A percentile compares a stretch with the other conserved stretches of the same genome.
Conservation (phyloP, 2,329 filamentous ascomycete genomes). For the Aspergillus tubingensis region DNA sequence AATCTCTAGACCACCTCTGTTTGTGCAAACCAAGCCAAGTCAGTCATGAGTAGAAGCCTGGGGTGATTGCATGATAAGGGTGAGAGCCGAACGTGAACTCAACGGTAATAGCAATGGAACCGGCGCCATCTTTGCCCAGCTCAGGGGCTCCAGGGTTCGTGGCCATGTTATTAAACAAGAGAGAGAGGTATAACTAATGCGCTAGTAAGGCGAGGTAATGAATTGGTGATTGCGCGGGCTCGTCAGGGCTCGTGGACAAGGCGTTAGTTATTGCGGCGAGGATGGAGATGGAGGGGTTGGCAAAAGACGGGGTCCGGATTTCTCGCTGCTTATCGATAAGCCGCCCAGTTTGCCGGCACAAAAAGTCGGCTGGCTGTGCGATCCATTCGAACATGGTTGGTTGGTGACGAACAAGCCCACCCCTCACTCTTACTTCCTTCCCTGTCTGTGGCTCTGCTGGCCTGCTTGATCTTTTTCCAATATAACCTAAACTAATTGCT, state of each 20-base stretch:
- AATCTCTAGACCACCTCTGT: conserved; percentile 87
- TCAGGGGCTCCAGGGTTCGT: conserved; percentile 8
- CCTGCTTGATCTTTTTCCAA: background rate
- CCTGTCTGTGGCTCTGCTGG: background rate
- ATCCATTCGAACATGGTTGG: background rate
- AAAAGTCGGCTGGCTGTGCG: conserved; percentile 21
- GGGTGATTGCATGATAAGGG: background rate
- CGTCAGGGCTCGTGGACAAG: background rate
- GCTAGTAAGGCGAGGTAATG: background rate
- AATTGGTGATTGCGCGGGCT: too few relatives aligned
- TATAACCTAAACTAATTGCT: background rate
- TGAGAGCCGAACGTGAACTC: conserved; percentile 67
- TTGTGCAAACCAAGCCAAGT: conserved; percentile 9
- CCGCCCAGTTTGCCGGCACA: conserved; percentile 25
- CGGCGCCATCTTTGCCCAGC: conserved; percentile 11
- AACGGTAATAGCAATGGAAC: conserved; percentile 62
- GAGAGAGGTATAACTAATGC: background rate
- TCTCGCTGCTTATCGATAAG: conserved; percentile 43
- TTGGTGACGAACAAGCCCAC: background rate
- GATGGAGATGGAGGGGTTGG: background rate
- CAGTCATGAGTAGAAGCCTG: background rate
- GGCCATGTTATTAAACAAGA: background rate
- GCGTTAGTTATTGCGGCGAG: background rate
- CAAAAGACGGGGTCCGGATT: background rate
- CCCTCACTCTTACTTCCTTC: background rate